Percentiles rank a stretch among this genome's conserved stretches.
Evolutionary conservation across 163 green algal species (phyloP).

Genomic region (Coccomyxa subellipsoidea): DNA sequence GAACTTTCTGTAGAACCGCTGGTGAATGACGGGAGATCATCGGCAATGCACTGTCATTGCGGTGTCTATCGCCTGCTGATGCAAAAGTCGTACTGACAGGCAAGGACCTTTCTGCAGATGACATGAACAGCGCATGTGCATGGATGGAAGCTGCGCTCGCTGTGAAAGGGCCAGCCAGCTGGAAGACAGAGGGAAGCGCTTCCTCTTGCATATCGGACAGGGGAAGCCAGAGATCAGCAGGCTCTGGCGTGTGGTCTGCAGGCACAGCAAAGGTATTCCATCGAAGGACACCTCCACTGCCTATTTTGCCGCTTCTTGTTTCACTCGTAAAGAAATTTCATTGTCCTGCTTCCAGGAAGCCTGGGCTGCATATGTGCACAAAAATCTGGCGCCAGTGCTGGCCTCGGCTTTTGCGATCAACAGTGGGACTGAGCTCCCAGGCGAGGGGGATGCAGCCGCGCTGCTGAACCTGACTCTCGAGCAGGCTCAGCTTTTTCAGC

Average conservation of each 20-base stretch:
- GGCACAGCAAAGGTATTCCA: neutral
- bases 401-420: neutral
- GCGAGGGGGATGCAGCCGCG: neutral
- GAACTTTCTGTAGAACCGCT: too few species aligned
- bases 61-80: too few species aligned
- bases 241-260: neutral
- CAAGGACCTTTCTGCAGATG: neutral
- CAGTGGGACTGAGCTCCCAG: neutral
- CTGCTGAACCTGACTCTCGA: neutral
- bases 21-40: too few species aligned
- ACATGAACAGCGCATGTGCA: neutral
- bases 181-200: neutral
- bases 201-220: neutral
- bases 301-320: neutral
- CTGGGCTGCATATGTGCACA: neutral
- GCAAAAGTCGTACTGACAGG: neutral
- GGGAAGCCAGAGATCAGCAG: neutral
- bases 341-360: too few species aligned
- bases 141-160: neutral
- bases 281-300: too few species aligned
- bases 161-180: neutral
- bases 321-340: too few species aligned
- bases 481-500: neutral
- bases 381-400: neutral
- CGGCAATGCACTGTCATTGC: too few species aligned